phyloP scores from a whole-genome alignment of 1,139 yeast species.

The Diutina catenulata region DNA sequence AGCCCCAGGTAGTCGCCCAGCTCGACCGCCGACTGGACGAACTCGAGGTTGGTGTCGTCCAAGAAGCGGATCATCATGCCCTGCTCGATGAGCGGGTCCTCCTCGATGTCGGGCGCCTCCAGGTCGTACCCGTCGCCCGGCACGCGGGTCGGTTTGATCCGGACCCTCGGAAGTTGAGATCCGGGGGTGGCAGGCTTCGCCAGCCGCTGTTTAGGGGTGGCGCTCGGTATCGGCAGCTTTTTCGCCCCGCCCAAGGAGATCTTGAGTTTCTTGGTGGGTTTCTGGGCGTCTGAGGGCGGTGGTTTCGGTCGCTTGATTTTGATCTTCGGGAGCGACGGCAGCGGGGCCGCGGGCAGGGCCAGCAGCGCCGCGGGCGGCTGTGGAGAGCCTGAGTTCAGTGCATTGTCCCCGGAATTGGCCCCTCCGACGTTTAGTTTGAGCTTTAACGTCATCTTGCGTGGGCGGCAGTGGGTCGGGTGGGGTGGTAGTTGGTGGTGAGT shows the following conservation, averaged over 20 bases:
- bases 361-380: neutral
- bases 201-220: neutral
- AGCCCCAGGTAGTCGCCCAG: slow-evolving; percentile 70
- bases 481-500: neutral
- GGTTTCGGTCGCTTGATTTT: slow-evolving; percentile 4
- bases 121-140: slow-evolving; percentile 97
- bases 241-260: neutral
- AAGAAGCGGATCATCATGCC: slow-evolving; percentile 72
- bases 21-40: slow-evolving; percentile 68
- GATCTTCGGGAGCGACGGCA: too few species aligned
- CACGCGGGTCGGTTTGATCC: slow-evolving; percentile 72
- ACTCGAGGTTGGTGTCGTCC: slow-evolving; percentile 70
- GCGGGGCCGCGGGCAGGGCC: too few species aligned
- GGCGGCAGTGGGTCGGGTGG: neutral
- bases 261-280: neutral
- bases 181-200: neutral
- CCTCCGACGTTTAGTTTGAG: slow-evolving; percentile 3
- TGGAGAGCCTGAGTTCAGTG: neutral
- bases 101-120: slow-evolving; percentile 93
- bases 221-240: too few species aligned
- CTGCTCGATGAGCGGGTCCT: slow-evolving; percentile 85
- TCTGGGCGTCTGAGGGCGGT: neutral
- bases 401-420: neutral
- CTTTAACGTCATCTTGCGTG: slow-evolving; percentile 1
- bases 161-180: slow-evolving; percentile 48